phyloP scores from a whole-genome alignment of 2,329 filamentous ascomycete genomes.

The Lecanicillium sp. region DNA sequence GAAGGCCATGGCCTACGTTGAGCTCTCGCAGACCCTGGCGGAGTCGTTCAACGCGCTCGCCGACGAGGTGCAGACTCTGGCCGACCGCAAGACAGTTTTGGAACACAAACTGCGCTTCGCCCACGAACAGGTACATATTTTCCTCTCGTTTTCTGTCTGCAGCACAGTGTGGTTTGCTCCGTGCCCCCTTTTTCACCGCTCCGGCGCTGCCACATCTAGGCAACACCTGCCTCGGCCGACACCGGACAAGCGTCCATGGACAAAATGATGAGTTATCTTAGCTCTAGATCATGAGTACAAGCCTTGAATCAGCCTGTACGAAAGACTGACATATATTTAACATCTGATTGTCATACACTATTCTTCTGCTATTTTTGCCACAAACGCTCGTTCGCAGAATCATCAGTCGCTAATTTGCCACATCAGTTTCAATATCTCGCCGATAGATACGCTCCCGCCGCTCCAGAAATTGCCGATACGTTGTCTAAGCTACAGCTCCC shows the following conservation, averaged over 20 bases:
- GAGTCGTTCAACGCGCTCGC: constrained; percentile 60
- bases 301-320: constrained; percentile 37
- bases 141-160: constrained; percentile 1
- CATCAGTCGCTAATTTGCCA: background rate
- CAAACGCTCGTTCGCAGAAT: background rate
- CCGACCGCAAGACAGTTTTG: constrained; percentile 58
- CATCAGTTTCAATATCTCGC: constrained; percentile 57
- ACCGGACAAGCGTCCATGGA: constrained; percentile 13
- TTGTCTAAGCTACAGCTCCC: constrained; percentile 61
- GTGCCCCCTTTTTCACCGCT: background rate
- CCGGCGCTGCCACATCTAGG: constrained; percentile 15
- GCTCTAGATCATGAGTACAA: constrained; percentile 78
- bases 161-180: background rate
- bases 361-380: constrained; percentile 12
- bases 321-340: constrained; percentile 53
- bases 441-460: constrained; percentile 61
- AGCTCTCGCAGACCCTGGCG: constrained; percentile 50
- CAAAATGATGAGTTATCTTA: constrained; percentile 48
- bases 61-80: constrained; percentile 57
- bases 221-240: constrained; percentile 14
- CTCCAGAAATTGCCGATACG: constrained; percentile 60
- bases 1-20: constrained; percentile 32
- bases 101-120: constrained; percentile 63
- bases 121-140: constrained; percentile 55
- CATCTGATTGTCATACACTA: constrained; percentile 24